Base-by-base conservation (phyloP, 495 filamentous ascomycete species). In the Penicillium diatomitis region DNA sequence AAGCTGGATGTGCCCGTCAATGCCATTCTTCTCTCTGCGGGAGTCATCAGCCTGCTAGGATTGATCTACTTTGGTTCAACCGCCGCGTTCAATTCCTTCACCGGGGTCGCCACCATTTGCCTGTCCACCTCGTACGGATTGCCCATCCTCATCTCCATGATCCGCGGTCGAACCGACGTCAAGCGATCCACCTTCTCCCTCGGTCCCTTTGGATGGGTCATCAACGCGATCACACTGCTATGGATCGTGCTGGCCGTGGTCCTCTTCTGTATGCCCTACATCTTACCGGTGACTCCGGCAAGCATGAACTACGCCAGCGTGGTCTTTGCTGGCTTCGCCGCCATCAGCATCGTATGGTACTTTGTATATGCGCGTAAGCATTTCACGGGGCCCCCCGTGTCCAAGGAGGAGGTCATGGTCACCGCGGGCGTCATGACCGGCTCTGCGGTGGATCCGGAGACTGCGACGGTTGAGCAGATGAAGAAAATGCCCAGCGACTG, bases 331-430 rank as follows among this genome's bases (percentile, higher is more conserved):
- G 78, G 75, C 0, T 82, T 83, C 52, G 77, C 72, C 4, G 38
- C 60, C 11, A 77, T 85, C 46, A 73, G 73, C 37, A 56, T 77
- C 8, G 54, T 73, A 1, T 88, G 84, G 83, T 88, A 89, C 68
- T 74, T 83, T 44, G 70, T 73, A 2, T 80, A 85, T 71, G 85
- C 85, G 34, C 76, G 80, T 49, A 83, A 82, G 63, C 72, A 83
- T 54, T 88, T 87, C 60, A 74, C 68, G 7, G 86, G 86, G 0
- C 86, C 86, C 0, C 83, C 83, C 0, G 58, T 83, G 11, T 56
- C 61, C 40, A 58, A 63, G 31, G 70, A 75, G 34, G 65, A 70
- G 20, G 62, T 56, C 1, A 43, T 47, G 12, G 63, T 50, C 10
- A 56, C 43, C 10, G 48, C 56, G 2, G 67, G 57, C 3, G 58